Conservation (phyloP, 805 yeast genomes). For the Suhomyces vadensis region DNA sequence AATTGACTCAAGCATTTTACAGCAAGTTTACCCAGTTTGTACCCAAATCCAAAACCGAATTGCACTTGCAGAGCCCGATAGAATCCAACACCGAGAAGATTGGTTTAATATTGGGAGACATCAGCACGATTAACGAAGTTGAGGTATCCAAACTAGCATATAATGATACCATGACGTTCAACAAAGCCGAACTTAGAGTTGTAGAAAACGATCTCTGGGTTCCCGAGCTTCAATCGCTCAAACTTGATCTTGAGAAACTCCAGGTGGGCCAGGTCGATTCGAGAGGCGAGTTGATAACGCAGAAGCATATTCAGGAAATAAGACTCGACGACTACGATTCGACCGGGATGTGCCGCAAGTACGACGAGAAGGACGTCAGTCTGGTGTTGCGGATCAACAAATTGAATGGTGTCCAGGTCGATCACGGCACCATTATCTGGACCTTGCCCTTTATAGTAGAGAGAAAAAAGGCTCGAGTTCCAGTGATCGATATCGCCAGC, state of each 20-base stretch:
- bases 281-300: slow-evolving; percentile 32
- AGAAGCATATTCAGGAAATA: slow-evolving; percentile 21
- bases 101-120: slow-evolving; percentile 33
- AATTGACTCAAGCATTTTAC: slow-evolving; percentile 28
- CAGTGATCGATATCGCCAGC: slow-evolving; percentile 18
- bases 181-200: slow-evolving; percentile 13
- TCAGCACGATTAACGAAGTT: slow-evolving; percentile 21
- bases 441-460: slow-evolving; percentile 23
- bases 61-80: slow-evolving; percentile 34
- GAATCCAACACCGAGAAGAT: slow-evolving; percentile 24
- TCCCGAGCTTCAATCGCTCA: slow-evolving; percentile 41
- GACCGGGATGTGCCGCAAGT: not conserved
- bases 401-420: slow-evolving; percentile 35
- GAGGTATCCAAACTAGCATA: slow-evolving; percentile 23
- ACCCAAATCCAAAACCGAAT: slow-evolving; percentile 24
- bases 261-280: slow-evolving; percentile 41
- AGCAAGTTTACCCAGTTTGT: slow-evolving; percentile 27
- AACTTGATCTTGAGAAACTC: slow-evolving; percentile 50
- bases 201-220: slow-evolving; percentile 38
- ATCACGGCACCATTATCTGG: slow-evolving; percentile 29
- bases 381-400: slow-evolving; percentile 27
- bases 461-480: slow-evolving; percentile 6
- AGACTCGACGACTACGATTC: slow-evolving; percentile 10
- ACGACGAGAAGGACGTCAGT: slow-evolving; percentile 11
- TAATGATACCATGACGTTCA: slow-evolving; percentile 6